Percentiles rank a stretch among this genome's conserved stretches.
These are phyloP conservation scores for Solanum virginianum DNA, from an alignment of 257 asterid species.

Conservation along the genomic window DNA sequence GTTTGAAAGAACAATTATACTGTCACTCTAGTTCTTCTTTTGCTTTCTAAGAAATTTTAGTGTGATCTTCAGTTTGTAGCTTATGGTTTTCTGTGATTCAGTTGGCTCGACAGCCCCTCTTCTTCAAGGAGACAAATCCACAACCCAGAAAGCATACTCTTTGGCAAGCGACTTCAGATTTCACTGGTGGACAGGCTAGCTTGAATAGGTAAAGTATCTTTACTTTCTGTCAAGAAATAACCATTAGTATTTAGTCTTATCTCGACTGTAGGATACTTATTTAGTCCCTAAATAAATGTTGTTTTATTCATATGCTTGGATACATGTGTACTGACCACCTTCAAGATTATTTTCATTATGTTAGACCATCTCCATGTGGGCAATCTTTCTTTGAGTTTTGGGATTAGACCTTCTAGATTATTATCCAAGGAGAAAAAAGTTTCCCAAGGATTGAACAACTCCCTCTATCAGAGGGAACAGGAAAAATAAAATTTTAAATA, in stretches of 20 bases:
- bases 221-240: neutral
- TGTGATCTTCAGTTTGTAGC: neutral
- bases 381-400: neutral
- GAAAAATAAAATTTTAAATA: neutral
- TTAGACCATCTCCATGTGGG: neutral
- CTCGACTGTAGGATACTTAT: neutral
- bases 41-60: neutral
- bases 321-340: neutral
- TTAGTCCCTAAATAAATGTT: neutral
- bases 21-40: neutral
- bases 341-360: neutral
- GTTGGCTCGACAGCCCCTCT: conserved; percentile 65
- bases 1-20: neutral
- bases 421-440: neutral
- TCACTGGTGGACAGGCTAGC: conserved; percentile 82
- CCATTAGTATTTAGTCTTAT: neutral
- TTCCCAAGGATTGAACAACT: neutral
- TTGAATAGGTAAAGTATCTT: conserved; percentile 28
- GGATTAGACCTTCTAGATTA: neutral
- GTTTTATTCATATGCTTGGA: neutral
- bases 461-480: neutral
- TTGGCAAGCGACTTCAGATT: conserved; percentile 72
- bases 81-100: conserved; percentile 11
- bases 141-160: conserved; percentile 87
- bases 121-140: conserved; percentile 71